Base-by-base conservation (phyloP, 352 stramenopile genomes). In the Pythium biforme region DNA sequence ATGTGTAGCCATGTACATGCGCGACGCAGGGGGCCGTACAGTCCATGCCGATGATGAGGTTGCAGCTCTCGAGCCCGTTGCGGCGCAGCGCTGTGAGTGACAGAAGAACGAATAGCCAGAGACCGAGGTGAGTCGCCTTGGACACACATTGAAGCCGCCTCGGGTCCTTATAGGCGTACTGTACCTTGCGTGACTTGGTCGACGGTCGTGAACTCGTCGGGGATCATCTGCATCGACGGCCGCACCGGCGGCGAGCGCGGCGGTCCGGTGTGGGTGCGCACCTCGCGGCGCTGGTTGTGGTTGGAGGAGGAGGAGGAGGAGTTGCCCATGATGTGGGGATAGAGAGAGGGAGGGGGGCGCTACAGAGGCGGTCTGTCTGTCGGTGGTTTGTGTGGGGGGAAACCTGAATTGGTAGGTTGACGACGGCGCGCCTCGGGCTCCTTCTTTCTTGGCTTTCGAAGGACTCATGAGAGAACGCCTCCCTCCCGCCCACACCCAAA, bases 1-100 rank as follows among this genome's bases (percentile, higher is more conserved):
- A 37, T 7, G 17, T 55, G 27, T 43, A 23, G 37, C 31, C 23
- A 56, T 34, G 29, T 31, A 23, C 34, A 49, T 25, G 5, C 25
- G 17, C n/a, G n/a, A n/a, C n/a, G n/a, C n/a, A n/a, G n/a, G n/a
- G n/a, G n/a, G n/a, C 80, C 82, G 54, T 72, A 95, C 86, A 95
- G 70, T 96, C 88, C 11, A 96, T 81, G 59, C 82, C 88, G 26
- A 96, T 27, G 51, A 96, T 90, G 23, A 96, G 68, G 57, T 96
- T 94, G 74, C 82, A 90, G 61, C 79, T 91, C 69, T 94, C 86
- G 50, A 96, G 78, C 9, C 87, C 87, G 43, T 86, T 83, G 33
- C 73, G 68, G 31, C 86, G 73, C 47, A 94, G 77, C n/a, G 79
- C 85, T 77, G 62, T 26, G 15, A 10, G 8, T 15, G 11, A 66